Conservation (phyloP, 2,329 filamentous ascomycete species). For the Pezicula radicicola region DNA sequence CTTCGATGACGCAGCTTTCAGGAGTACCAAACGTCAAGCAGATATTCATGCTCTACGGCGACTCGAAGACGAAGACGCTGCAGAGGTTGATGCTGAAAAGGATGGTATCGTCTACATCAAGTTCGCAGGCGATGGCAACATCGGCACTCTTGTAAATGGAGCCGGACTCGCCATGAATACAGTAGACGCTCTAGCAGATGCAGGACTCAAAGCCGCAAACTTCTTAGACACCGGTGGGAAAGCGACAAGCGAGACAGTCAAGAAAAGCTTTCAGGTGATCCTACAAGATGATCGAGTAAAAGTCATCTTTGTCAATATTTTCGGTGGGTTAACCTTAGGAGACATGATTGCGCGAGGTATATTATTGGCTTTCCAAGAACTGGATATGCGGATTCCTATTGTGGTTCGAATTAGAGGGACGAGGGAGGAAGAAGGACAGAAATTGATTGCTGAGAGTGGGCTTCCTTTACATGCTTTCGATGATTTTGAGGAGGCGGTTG, state of each 20-base stretch:
- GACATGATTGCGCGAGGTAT: constrained; percentile 81
- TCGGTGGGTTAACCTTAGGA: constrained; percentile 58
- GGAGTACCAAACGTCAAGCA: constrained; percentile 57
- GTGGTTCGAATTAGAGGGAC: constrained; percentile 77
- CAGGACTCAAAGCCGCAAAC: constrained; percentile 70
- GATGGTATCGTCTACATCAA: constrained; percentile 79
- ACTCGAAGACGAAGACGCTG: constrained; percentile 44
- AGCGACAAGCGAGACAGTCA: constrained; percentile 78
- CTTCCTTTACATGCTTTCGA: constrained; percentile 69
- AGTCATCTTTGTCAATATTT: constrained; percentile 71
- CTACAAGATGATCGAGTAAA: constrained; percentile 68
- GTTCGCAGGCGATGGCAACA: constrained; percentile 51
- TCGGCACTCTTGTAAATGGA: constrained; percentile 85
- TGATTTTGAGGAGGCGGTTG: constrained; percentile 70
- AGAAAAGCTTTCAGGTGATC: constrained; percentile 72
- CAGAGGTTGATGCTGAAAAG: constrained; percentile 61
- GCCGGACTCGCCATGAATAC: constrained; percentile 92
- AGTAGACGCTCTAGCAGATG: constrained; percentile 69
- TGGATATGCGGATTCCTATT: constrained; percentile 65
- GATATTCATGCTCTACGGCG: constrained; percentile 58
- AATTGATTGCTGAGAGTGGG: constrained; percentile 62
- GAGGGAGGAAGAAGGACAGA: constrained; percentile 68
- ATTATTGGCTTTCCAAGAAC: constrained; percentile 67
- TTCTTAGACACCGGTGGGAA: constrained; percentile 91
- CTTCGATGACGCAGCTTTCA: constrained; percentile 69